These are phyloP conservation scores for Russula sp. DNA, from an alignment of 768 basidiomycete genomes.

Conservation along the genomic window DNA sequence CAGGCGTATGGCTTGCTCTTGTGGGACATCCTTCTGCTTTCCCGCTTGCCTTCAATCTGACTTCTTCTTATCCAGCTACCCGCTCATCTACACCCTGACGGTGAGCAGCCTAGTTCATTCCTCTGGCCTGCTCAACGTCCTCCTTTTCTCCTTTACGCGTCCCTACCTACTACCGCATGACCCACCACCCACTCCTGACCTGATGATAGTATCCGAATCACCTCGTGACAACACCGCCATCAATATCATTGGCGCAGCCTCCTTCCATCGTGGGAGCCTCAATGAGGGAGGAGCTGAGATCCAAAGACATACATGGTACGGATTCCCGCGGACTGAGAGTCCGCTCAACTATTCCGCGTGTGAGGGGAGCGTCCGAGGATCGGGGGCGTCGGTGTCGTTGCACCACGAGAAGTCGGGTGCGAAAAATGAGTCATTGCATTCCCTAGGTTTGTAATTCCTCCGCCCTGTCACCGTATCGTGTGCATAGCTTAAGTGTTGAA, in stretches of 20 bases:
- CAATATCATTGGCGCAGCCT: neutral
- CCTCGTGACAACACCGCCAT: neutral
- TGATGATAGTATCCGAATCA: too few relatives aligned
- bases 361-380: neutral
- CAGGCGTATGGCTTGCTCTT: slow-evolving; percentile 7
- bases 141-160: slow-evolving; percentile 34
- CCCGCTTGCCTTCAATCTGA: neutral
- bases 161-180: slow-evolving; percentile 31
- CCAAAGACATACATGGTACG: neutral
- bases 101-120: slow-evolving; percentile 25
- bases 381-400: neutral
- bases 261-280: neutral
- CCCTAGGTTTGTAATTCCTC: neutral
- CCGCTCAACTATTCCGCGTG: neutral
- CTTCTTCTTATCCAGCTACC: slow-evolving; percentile 31
- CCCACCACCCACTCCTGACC: neutral
- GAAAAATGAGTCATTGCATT: neutral
- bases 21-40: neutral
- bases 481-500: neutral
- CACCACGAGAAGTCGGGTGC: neutral
- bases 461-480: too few relatives aligned
- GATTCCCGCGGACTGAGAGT: neutral
- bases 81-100: slow-evolving; percentile 35
- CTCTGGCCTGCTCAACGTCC: slow-evolving; percentile 39
- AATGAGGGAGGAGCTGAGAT: neutral